These are phyloP conservation scores for Elsinoe necatrix DNA, from an alignment of 2,329 filamentous ascomycete species.

Conservation along the genomic window DNA sequence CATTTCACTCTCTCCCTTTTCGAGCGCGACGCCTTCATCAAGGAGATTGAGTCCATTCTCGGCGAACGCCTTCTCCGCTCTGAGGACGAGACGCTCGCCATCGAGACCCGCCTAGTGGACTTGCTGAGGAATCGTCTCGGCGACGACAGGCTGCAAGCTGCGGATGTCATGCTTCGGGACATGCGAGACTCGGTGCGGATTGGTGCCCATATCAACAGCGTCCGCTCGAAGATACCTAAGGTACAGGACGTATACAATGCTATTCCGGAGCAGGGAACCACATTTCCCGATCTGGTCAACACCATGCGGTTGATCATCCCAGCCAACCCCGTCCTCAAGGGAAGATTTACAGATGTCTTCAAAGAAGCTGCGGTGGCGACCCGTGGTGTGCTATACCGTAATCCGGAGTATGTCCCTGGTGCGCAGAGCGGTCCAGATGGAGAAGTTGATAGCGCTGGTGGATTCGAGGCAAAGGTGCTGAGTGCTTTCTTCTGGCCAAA, in stretches of 20 bases:
- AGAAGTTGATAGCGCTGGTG: neutral
- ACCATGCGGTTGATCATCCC: conserved; percentile 13
- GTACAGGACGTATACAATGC: conserved; percentile 28
- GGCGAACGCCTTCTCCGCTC: conserved; percentile 65
- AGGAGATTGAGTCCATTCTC: conserved; percentile 84
- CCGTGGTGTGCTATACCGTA: neutral
- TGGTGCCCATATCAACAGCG: conserved; percentile 31
- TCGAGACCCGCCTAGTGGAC: conserved; percentile 74
- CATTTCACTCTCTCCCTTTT: conserved; percentile 82
- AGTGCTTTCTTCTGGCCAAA: conserved; percentile 92
- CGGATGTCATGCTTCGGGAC: conserved; percentile 95
- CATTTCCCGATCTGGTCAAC: conserved; percentile 24
- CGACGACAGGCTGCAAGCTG: conserved; percentile 76
- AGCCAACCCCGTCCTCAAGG: neutral
- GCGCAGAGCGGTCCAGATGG: neutral
- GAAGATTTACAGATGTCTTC: conserved; percentile 10
- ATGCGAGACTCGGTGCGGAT: conserved; percentile 71
- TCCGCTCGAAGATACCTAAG: conserved; percentile 26
- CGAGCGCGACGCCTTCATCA: conserved; percentile 89
- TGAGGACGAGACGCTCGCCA: conserved; percentile 58
- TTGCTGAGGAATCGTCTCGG: conserved; percentile 84
- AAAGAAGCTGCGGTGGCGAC: conserved; percentile 13
- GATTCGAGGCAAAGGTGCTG: conserved; percentile 73
- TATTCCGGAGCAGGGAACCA: conserved; percentile 31
- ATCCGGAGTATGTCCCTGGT: neutral